A percentile compares a stretch with the other conserved stretches of the same genome.
Conservation (phyloP, 768 basidiomycete genomes). For the Auricularia auricula-judae region DNA sequence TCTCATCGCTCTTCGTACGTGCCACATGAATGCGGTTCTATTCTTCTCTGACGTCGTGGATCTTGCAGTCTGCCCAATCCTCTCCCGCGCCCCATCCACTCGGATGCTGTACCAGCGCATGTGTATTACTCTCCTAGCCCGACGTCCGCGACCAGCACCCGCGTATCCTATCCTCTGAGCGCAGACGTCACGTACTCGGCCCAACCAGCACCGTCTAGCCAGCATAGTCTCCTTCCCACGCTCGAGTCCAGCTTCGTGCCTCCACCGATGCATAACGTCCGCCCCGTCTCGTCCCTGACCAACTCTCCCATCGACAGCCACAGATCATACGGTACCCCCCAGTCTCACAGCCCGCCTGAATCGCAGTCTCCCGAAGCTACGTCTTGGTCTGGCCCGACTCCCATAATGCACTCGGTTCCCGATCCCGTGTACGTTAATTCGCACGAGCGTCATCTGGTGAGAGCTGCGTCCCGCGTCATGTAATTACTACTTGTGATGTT, state of each 20-base stretch:
- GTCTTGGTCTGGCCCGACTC: background rate
- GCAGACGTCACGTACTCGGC: background rate
- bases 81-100: background rate
- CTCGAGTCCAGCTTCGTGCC: background rate
- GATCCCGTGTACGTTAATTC: background rate
- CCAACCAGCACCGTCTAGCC: background rate
- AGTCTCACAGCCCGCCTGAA: background rate
- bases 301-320: background rate
- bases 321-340: background rate
- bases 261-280: background rate
- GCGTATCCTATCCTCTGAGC: background rate
- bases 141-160: background rate
- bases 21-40: background rate
- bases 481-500: background rate
- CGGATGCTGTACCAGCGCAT: background rate
- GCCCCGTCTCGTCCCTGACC: background rate
- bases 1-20: background rate
- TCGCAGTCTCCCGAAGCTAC: background rate
- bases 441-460: background rate
- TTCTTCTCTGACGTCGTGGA: background rate
- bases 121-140: background rate
- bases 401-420: background rate
- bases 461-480: background rate
- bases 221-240: background rate
- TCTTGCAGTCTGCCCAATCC: background rate